These are phyloP conservation scores for Erigeron philadelphicus DNA, from an alignment of 140 eudicot species.

Conservation along the genomic window DNA sequence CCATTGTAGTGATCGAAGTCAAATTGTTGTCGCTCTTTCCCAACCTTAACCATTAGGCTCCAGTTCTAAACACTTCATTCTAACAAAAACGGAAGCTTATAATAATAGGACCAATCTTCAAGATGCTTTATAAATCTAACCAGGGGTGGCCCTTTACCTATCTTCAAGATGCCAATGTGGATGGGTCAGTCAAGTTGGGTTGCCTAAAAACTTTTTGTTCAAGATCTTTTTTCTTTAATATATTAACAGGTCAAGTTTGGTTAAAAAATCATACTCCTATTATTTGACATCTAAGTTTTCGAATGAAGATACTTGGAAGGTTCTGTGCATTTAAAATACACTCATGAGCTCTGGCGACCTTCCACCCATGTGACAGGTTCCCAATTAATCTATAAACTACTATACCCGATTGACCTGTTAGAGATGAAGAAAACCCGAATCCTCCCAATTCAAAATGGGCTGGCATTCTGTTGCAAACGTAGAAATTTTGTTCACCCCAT, in stretches of 20 bases:
- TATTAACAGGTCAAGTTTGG: neutral
- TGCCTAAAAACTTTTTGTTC: neutral
- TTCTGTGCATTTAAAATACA: neutral
- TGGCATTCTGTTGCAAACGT: neutral
- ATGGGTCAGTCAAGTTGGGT: neutral
- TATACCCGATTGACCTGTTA: no score
- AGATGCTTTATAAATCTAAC: no score
- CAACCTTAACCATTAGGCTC: slow-evolving; percentile 45
- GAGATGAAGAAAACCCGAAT: no score
- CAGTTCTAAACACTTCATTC: neutral
- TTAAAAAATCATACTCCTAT: neutral
- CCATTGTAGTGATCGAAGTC: slow-evolving; percentile 83
- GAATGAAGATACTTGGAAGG: neutral
- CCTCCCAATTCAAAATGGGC: no score
- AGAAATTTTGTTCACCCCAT: neutral
- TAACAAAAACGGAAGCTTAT: neutral
- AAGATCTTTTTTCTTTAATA: neutral
- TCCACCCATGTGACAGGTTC: no score
- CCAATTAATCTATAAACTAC: no score
- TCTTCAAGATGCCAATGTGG: neutral
- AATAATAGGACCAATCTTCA: no score
- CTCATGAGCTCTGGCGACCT: no score
- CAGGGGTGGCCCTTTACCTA: no score
- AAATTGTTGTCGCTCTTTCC: slow-evolving; percentile 73
- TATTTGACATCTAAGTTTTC: no score